Evolutionary conservation across 371 early-diverging fungal genomes (phyloP).

Genomic region (Rhizomucor pusillus): DNA sequence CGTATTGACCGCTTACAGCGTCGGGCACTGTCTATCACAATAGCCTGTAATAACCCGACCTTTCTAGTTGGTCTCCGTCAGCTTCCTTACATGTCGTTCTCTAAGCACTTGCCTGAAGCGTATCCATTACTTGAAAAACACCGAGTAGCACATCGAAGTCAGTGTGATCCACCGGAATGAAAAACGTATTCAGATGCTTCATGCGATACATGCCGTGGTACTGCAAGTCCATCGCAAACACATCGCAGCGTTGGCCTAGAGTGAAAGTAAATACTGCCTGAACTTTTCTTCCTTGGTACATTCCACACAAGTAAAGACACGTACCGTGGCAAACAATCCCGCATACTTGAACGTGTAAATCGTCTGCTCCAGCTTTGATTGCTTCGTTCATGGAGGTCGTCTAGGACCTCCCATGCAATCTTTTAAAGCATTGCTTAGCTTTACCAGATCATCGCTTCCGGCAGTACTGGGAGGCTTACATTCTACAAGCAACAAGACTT

Average conservation of each 20-base stretch:
- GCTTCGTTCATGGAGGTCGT: constrained; percentile 6
- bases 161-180: background rate
- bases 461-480: constrained; percentile 6
- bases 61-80: background rate
- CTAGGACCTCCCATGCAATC: too few relatives aligned
- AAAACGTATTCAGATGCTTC: background rate
- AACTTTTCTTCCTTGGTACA: too few relatives aligned
- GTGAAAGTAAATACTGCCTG: too few relatives aligned
- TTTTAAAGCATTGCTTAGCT: constrained; percentile 8
- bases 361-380: constrained; percentile 4
- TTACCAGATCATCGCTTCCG: constrained; percentile 8
- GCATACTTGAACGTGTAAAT: constrained; percentile 1
- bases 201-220: background rate
- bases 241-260: background rate
- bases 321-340: constrained; percentile 8
- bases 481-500: constrained; percentile 6
- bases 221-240: background rate
- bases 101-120: background rate
- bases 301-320: too few relatives aligned
- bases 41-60: background rate
- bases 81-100: too few relatives aligned
- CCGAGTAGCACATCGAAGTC: background rate
- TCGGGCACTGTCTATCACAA: background rate
- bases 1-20: background rate
- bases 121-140: background rate